These are phyloP conservation scores for Simmondsia chinensis DNA, from an alignment of 148 eudicot species.

Conservation along the genomic window DNA sequence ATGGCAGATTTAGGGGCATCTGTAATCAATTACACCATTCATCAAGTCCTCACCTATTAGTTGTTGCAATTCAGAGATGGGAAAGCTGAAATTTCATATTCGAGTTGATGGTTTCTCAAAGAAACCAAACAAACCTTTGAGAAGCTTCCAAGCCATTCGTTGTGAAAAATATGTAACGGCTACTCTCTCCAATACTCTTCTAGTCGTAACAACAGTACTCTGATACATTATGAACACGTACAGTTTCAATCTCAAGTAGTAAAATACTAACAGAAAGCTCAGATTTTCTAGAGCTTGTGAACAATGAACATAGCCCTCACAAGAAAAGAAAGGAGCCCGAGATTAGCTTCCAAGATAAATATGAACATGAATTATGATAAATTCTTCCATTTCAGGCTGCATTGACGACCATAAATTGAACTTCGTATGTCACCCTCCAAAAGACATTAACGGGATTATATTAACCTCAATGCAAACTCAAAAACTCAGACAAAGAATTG, in stretches of 20 bases:
- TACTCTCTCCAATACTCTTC: constrained; percentile 82
- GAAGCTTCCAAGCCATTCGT: constrained; percentile 93
- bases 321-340: too few species aligned
- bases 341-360: too few species aligned
- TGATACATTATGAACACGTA: constrained; percentile 16
- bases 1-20: constrained; percentile 85
- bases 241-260: background rate
- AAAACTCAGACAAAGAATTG: too few species aligned
- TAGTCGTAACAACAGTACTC: constrained; percentile 77
- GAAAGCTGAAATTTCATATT: background rate
- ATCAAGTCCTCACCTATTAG: background rate
- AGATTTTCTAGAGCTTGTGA: too few species aligned
- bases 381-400: too few species aligned
- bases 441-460: too few species aligned
- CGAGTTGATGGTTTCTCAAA: background rate
- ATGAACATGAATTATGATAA: too few species aligned
- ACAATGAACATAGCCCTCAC: too few species aligned
- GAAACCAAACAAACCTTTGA: constrained; percentile 50
- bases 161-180: constrained; percentile 70
- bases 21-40: constrained; percentile 12
- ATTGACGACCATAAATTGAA: too few species aligned
- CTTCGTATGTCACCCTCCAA: too few species aligned
- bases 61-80: background rate
- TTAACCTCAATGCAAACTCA: too few species aligned
- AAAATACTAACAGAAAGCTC: background rate